Evolutionary conservation across 1,284 basidiomycete species (phyloP).

Genomic region (Cutaneotrichosporon curvatum): DNA sequence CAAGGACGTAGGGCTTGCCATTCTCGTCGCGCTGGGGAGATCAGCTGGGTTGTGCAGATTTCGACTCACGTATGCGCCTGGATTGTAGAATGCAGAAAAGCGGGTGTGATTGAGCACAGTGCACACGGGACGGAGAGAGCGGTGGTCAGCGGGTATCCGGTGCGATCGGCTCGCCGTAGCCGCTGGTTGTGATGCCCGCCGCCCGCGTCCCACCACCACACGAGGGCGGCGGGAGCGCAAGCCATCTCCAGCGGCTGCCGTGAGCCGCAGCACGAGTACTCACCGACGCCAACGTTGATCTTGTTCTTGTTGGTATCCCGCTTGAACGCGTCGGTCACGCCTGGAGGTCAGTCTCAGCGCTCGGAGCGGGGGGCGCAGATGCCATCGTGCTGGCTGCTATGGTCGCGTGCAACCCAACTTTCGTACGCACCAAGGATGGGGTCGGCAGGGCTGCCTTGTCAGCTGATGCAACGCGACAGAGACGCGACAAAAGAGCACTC

Average conservation of each 20-base stretch:
- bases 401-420: neutral
- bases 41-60: conserved; percentile 2
- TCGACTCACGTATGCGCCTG: conserved; percentile 9
- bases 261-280: conserved; percentile 5
- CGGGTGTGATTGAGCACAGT: neutral
- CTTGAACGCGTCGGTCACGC: conserved; percentile 54
- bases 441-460: conserved; percentile 13
- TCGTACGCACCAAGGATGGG: conserved; percentile 22
- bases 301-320: conserved; percentile 83
- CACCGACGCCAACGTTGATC: conserved; percentile 92
- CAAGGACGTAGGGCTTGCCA: conserved; percentile 92
- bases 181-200: too few relatives aligned
- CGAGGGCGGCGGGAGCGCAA: too few relatives aligned
- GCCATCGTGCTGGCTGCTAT: neutral
- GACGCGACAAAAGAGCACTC: neutral
- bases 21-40: conserved; percentile 73
- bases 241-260: too few relatives aligned
- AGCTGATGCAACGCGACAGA: neutral
- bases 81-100: neutral
- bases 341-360: conserved; percentile 15
- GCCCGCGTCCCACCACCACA: too few relatives aligned
- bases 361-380: neutral
- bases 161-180: too few relatives aligned
- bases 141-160: neutral
- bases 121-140: neutral